Percentiles rank a stretch among this genome's conserved stretches.
Conservation (phyloP, 2,329 filamentous ascomycete species). For the Harringtonia lauricola region DNA sequence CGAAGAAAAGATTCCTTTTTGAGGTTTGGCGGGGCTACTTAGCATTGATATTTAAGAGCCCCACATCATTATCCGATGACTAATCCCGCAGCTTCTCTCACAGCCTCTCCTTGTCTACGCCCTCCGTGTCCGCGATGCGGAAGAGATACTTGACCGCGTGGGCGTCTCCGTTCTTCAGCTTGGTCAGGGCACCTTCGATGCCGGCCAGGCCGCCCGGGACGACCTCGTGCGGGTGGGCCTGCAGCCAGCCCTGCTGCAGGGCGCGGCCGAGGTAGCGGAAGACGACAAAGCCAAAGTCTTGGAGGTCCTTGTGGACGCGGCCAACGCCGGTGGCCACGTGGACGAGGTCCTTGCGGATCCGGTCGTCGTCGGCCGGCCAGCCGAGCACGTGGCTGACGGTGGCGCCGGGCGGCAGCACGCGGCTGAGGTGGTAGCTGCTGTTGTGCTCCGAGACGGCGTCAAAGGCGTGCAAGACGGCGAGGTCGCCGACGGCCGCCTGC, state of each 20-base stretch:
- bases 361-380: conserved; percentile 12
- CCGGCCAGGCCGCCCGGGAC: conserved; percentile 38
- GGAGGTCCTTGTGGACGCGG: conserved; percentile 9
- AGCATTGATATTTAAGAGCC: no score
- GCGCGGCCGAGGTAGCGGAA: conserved; percentile 24
- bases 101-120: no score
- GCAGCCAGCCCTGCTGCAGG: conserved; percentile 31
- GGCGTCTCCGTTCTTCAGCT: conserved; percentile 42
- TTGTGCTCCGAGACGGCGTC: conserved; percentile 35
- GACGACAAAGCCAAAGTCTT: conserved; percentile 24
- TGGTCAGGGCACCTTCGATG: conserved; percentile 34
- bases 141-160: conserved; percentile 52
- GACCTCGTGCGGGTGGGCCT: conserved; percentile 34
- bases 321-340: conserved; percentile 12
- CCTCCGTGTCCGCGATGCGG: conserved; percentile 15
- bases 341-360: conserved; percentile 15
- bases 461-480: conserved; percentile 5
- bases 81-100: no score
- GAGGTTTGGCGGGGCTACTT: no score
- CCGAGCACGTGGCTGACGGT: conserved; percentile 17
- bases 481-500: conserved; percentile 22
- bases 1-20: conserved; percentile 5
- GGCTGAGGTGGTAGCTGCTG: conserved; percentile 27
- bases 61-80: no score
- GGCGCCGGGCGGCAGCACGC: conserved; percentile 16